A percentile compares a stretch with the other conserved stretches of the same genome.
phyloP scores from a whole-genome alignment of 768 basidiomycete genomes.

The Lactarius hengduanensis region DNA sequence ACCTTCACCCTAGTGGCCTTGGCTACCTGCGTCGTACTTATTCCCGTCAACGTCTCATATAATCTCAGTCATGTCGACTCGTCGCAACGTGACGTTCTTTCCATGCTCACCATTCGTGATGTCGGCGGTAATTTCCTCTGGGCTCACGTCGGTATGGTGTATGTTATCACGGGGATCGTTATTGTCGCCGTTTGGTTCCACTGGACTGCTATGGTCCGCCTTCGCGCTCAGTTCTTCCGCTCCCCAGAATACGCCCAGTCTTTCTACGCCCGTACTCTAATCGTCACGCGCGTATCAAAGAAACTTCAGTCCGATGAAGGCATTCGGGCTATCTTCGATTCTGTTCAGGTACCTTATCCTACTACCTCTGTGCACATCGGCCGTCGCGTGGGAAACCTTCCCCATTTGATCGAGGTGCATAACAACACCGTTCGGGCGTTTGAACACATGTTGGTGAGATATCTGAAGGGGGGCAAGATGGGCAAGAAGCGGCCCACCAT shows the following conservation, averaged over 20 bases:
- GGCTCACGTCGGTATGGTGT: constrained; percentile 81
- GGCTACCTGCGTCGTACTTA: constrained; percentile 67
- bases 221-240: constrained; percentile 86
- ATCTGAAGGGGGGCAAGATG: constrained; percentile 79
- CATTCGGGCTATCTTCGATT: constrained; percentile 70
- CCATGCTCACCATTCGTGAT: constrained; percentile 84
- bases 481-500: constrained; percentile 81
- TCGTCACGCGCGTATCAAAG: constrained; percentile 76
- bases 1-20: constrained; percentile 64
- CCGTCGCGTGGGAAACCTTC: constrained; percentile 81
- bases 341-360: constrained; percentile 74
- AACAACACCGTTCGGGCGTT: constrained; percentile 93
- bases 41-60: constrained; percentile 86
- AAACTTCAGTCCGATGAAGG: constrained; percentile 85
- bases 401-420: constrained; percentile 87
- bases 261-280: constrained; percentile 92
- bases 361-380: constrained; percentile 90
- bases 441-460: constrained; percentile 84
- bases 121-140: constrained; percentile 71
- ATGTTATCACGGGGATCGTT: constrained; percentile 74
- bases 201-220: constrained; percentile 73
- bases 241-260: constrained; percentile 84
- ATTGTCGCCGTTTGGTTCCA: constrained; percentile 69
- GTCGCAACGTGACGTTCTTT: constrained; percentile 58
- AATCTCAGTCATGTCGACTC: constrained; percentile 64